A percentile compares a stretch with the other conserved stretches of the same genome.
These are phyloP conservation scores for Pseudogymnoascus sp. DNA, from an alignment of 2,329 filamentous ascomycete genomes.

Conservation along the genomic window DNA sequence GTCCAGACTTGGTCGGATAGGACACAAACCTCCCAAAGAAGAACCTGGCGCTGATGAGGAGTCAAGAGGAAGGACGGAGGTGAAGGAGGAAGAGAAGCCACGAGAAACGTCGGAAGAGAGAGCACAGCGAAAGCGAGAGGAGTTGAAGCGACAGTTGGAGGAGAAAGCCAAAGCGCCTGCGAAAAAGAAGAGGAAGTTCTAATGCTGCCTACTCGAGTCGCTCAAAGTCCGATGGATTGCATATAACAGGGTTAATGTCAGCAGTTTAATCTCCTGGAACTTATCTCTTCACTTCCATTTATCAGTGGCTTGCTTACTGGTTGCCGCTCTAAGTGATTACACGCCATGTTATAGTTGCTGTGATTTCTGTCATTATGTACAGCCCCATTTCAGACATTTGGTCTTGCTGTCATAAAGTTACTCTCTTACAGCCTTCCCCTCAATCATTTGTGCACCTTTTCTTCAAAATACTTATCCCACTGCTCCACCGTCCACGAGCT, in stretches of 20 bases:
- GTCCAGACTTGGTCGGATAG: conserved; percentile 23
- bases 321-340: neutral
- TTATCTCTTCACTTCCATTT: neutral
- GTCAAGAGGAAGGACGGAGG: conserved; percentile 16
- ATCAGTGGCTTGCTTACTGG: neutral
- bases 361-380: neutral
- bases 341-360: neutral
- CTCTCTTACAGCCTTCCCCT: neutral
- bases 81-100: conserved; percentile 12
- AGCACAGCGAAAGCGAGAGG: conserved; percentile 26
- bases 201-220: conserved; percentile 3
- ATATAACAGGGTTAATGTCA: neutral
- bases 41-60: conserved; percentile 13
- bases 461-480: conserved; percentile 77
- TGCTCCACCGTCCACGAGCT: conserved; percentile 72
- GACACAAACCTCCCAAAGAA: conserved; percentile 15
- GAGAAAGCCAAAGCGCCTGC: conserved; percentile 26
- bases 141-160: conserved; percentile 27
- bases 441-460: conserved; percentile 36
- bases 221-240: neutral
- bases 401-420: neutral
- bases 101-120: conserved; percentile 27
- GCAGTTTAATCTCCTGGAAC: neutral
- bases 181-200: conserved; percentile 32
- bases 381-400: neutral